A percentile compares a stretch with the other conserved stretches of the same genome.
phyloP scores from a whole-genome alignment of 2,329 filamentous ascomycete species.

The Davidsoniella eucalypti region DNA sequence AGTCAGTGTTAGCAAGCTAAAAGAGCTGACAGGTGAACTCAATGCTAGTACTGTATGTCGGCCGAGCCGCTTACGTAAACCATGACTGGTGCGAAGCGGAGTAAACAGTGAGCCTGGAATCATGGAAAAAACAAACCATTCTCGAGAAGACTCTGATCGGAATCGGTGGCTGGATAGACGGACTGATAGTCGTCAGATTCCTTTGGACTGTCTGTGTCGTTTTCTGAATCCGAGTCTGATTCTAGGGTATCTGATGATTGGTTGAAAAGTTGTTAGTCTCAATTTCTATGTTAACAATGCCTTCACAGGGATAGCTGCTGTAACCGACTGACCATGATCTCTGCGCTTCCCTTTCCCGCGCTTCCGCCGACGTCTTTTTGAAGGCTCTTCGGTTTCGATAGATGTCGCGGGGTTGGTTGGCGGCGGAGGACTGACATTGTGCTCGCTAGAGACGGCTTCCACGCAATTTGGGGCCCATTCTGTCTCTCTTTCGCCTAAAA shows the following conservation, averaged over 20 bases:
- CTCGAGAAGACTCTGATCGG: neutral
- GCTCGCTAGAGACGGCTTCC: neutral
- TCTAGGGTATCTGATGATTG: neutral
- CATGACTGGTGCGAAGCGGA: neutral
- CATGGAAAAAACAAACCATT: neutral
- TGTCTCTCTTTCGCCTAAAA: conserved; percentile 5
- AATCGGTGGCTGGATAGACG: too few relatives aligned
- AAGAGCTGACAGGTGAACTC: neutral
- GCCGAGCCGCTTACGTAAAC: neutral
- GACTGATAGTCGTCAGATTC: too few relatives aligned
- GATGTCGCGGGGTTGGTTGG: neutral
- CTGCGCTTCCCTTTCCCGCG: conserved; percentile 5
- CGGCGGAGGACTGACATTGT: neutral
- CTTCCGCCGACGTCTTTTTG: conserved; percentile 1
- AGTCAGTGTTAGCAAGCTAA: neutral
- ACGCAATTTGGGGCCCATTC: conserved; percentile 4
- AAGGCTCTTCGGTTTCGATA: neutral
- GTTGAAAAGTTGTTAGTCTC: too few relatives aligned
- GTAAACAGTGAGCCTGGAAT: neutral
- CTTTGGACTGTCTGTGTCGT: neutral
- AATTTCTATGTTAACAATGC: neutral
- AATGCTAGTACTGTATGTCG: too few relatives aligned
- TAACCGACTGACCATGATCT: neutral
- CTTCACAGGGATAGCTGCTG: neutral
- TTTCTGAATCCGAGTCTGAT: conserved; percentile 1